Evolutionary conservation across 176 grass and related monocot genomes (phyloP).

Genomic region (sorghum (Sorghum bicolor)): DNA sequence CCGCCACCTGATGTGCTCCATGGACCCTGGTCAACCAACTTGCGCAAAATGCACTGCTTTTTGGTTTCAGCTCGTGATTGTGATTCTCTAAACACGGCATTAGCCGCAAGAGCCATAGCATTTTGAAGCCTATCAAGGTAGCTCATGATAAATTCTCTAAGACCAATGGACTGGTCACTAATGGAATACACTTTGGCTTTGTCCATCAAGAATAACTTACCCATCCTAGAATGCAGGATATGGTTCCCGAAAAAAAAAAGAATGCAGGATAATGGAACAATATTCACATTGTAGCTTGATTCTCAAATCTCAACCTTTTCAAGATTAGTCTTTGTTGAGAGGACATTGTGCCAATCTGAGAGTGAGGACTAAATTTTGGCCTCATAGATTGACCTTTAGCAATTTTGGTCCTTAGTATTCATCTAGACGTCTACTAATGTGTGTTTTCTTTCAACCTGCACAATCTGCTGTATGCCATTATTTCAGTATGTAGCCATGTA

Average conservation of each 20-base stretch:
- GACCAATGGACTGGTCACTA: neutral
- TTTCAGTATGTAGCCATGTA: neutral
- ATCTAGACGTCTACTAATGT: neutral
- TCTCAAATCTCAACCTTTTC: neutral
- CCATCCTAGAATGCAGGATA: neutral
- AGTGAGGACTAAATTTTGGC: neutral
- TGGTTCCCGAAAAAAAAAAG: no score
- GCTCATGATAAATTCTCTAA: neutral
- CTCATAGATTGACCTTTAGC: neutral
- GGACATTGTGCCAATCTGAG: neutral
- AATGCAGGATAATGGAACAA: neutral
- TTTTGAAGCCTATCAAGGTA: constrained; percentile 9
- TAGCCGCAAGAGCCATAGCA: neutral
- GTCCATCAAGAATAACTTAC: neutral
- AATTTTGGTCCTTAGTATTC: neutral
- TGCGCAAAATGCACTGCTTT: constrained; percentile 3
- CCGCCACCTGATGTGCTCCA: neutral
- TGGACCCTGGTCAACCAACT: constrained; percentile 33
- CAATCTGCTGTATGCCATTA: neutral
- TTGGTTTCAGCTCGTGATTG: neutral
- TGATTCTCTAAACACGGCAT: constrained; percentile 23
- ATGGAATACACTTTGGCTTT: neutral
- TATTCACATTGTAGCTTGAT: neutral
- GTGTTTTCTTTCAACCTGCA: neutral
- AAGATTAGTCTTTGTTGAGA: neutral